Evolutionary conservation across 208 protist species (phyloP), one percentile per base, ranked within the genome.

Genomic region (Sergeia podlipaevii): DNA sequence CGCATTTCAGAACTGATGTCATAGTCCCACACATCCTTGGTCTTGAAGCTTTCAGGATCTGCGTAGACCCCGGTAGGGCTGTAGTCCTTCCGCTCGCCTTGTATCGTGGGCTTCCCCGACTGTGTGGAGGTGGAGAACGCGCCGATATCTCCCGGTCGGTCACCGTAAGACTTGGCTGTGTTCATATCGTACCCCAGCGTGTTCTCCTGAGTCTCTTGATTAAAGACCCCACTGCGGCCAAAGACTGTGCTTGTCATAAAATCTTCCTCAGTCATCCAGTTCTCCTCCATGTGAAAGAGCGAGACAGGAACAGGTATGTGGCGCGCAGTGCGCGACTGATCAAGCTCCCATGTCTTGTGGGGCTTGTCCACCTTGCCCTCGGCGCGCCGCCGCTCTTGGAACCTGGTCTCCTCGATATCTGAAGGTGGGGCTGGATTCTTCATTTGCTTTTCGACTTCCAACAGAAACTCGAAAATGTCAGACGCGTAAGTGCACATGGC

Each of bases 361-460:
- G 58, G 48, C 39, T 63, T 49, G 24, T 30, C n/a, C 18, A 11
- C 2, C 36, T 41, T 48, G n/a, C 63, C 76, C 24, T 89, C 85
- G 2, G 51, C 69, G 24, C 63, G 68, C 7, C 81, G 81, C 18
- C 58, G 69, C 57, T 69, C 48, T 47, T 85, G 75, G 54, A 95
- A 95, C 0, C 37, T 50, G 1, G 88, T 92, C 32, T 95, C 84
- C 53, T 92, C 70, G 37, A 67, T 60, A 8, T 74, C 29, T 44
- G 80, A 69, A 4, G 54, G 69, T 6, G 75, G 74, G 11, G 61
- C 13, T 0, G 77, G 60, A 44, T 77, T 82, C 64, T 85, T 84
- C 88, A 95, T 92, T 51, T 95, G 88, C 56, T 84, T 82, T 61
- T 95, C 88, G 43, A 95, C 88, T 73, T 95, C 84, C 8, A 95